Evolutionary conservation across 2,329 filamentous ascomycete species (phyloP).

Genomic region (Nemania abortiva): DNA sequence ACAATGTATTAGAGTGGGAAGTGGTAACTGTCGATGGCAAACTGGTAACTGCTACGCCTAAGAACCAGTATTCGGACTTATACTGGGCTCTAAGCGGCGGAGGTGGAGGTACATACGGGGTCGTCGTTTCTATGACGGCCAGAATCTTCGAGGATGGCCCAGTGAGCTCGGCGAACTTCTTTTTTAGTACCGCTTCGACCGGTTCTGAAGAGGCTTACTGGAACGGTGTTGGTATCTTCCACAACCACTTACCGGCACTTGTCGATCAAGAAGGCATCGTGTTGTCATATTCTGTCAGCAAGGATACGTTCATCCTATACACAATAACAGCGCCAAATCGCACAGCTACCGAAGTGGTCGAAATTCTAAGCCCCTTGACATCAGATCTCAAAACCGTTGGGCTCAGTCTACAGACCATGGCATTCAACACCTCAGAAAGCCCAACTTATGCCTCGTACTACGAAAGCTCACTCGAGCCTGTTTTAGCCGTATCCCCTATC

Average conservation of each 20-base stretch:
- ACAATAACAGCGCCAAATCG: conserved; percentile 22
- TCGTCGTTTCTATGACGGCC: too few relatives aligned
- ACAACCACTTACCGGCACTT: conserved; percentile 9
- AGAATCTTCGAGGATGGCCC: too few relatives aligned
- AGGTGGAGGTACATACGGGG: too few relatives aligned
- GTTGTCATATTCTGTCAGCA: conserved; percentile 18
- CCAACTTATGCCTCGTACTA: conserved; percentile 16
- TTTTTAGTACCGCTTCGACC: conserved; percentile 13
- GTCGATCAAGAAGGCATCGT: conserved; percentile 18
- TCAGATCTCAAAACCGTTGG: neutral
- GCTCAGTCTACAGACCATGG: conserved; percentile 13
- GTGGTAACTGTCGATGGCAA: too few relatives aligned
- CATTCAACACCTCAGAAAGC: conserved; percentile 12
- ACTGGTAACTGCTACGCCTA: too few relatives aligned
- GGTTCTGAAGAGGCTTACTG: conserved; percentile 17
- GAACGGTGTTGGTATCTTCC: conserved; percentile 16
- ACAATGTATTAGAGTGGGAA: too few relatives aligned
- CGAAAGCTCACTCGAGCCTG: conserved; percentile 13
- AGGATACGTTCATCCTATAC: conserved; percentile 18
- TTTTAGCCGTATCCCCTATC: conserved; percentile 13
- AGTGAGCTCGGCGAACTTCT: conserved; percentile 54
- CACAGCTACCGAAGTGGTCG: conserved; percentile 7
- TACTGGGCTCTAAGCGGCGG: too few relatives aligned
- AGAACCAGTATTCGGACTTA: too few relatives aligned
- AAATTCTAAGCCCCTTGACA: conserved; percentile 1